A percentile compares a stretch with the other conserved stretches of the same genome.
Evolutionary conservation across 768 basidiomycete species (phyloP).

Genomic region (Mrakia hoshinonis): DNA sequence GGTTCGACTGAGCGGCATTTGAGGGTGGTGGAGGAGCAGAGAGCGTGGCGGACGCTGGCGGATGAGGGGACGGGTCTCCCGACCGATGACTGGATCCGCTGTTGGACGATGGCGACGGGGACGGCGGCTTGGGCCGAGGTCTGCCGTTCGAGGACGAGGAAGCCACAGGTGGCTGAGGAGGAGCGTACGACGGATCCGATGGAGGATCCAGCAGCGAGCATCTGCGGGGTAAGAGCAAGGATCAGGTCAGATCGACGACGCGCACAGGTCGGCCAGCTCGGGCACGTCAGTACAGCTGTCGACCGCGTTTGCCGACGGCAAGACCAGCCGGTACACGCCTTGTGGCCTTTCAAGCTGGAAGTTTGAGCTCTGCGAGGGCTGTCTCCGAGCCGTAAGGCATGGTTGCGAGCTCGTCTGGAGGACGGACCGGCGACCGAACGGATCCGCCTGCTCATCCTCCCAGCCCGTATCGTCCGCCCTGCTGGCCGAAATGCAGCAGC

Average conservation of each 20-base stretch:
- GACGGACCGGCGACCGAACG: too few relatives aligned
- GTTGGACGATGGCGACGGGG: not conserved
- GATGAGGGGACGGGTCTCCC: not conserved
- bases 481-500: too few relatives aligned
- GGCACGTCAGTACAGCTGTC: not conserved
- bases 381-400: too few relatives aligned
- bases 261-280: not conserved
- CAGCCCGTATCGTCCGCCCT: too few relatives aligned
- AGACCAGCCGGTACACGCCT: not conserved
- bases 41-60: not conserved
- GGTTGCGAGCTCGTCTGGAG: too few relatives aligned
- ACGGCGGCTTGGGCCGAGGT: not conserved
- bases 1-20: too few relatives aligned
- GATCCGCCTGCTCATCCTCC: too few relatives aligned
- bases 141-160: not conserved
- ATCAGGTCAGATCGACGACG: not conserved
- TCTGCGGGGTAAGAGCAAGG: not conserved
- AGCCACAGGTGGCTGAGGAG: not conserved
- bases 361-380: too few relatives aligned
- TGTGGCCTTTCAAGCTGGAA: not conserved
- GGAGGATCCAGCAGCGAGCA: conserved; percentile 8
- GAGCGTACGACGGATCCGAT: not conserved
- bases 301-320: not conserved
- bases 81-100: not conserved
- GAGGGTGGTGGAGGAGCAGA: not conserved